phyloP scores from a whole-genome alignment of 441 rosid species.

The Erodium chrysanthum region DNA sequence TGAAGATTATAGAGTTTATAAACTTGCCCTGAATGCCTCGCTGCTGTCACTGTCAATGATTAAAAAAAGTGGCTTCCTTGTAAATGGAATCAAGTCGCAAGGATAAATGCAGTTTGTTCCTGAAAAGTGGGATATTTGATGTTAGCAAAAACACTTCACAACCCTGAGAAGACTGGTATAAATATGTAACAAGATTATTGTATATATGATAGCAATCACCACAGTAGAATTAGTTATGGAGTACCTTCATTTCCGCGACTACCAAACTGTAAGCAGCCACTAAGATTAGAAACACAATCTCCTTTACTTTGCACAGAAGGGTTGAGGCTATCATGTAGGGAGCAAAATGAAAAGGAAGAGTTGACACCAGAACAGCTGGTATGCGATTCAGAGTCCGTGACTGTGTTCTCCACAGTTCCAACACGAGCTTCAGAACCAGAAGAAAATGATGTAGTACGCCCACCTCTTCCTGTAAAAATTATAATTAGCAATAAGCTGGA shows the following conservation, averaged over 20 bases:
- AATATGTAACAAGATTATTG: neutral
- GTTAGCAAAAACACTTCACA: constrained; percentile 17
- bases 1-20: constrained; percentile 11
- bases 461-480: constrained; percentile 40
- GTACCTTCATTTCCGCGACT: constrained; percentile 73
- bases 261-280: constrained; percentile 55
- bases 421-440: constrained; percentile 38
- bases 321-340: constrained; percentile 29
- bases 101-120: constrained; percentile 81
- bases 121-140: constrained; percentile 27
- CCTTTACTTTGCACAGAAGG: constrained; percentile 41
- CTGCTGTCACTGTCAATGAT: constrained; percentile 74
- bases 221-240: constrained; percentile 8
- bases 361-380: constrained; percentile 35
- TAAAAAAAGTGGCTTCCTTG: constrained; percentile 75
- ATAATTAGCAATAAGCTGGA: constrained; percentile 2
- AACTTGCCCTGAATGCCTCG: constrained; percentile 55
- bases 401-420: constrained; percentile 34
- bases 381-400: constrained; percentile 43
- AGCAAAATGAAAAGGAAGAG: constrained; percentile 31
- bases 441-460: constrained; percentile 37
- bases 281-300: constrained; percentile 28
- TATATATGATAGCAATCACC: constrained; percentile 7
- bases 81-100: constrained; percentile 78
- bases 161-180: constrained; percentile 1